Evolutionary conservation across 495 filamentous ascomycete genomes (phyloP), one percentile per base, ranked within the genome.

Genomic region (Xylaria curta): DNA sequence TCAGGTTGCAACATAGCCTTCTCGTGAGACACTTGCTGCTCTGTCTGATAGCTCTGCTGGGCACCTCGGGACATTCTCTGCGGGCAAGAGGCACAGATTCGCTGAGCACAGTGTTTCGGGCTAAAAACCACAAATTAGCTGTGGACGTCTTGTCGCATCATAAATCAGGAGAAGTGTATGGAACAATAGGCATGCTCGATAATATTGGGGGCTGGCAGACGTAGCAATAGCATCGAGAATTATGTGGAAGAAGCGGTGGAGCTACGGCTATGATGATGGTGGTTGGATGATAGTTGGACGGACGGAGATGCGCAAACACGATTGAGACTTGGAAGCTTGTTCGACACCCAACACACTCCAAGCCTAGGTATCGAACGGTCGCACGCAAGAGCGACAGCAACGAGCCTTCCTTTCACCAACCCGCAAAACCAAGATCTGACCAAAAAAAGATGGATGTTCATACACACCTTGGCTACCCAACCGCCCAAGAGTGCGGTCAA

Each of bases 11-110:
- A 66, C 60, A 72, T 77, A 28, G 83, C 85, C 75, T 85, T 86
- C 72, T 87, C 85, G 75, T 83, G 85, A 6, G 81, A 81, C 67
- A 78, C 81, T 69, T 82, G 82, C 36, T 83, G 78, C 53, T 81
- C 80, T 64, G 77, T 75, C 60, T 78, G 78, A 47, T 72, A 62
- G 72, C 74, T 79, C 70, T 81, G 79, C 49, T 81, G 76, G 26
- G 62, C 80, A 71, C 76, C 76, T 69, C 78, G 80, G 67, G 75
- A 81, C 85, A 82, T 87, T 44, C 74, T 72, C 38, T n/a, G 51
- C n/a, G 68, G 64, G 56, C 46, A 51, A 42, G 68, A 68, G 28
- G 60, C 62, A 62, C 66, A 12, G 28, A 60, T 62, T 74, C 72
- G 61, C 66, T 31, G 65, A 61, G 63, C 63, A 74, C 44, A 66